Percentiles rank a stretch among this genome's conserved stretches.
These are phyloP conservation scores for Acanthamoeba castellanii DNA, from an alignment of 208 protist genomes.

Conservation along the genomic window DNA sequence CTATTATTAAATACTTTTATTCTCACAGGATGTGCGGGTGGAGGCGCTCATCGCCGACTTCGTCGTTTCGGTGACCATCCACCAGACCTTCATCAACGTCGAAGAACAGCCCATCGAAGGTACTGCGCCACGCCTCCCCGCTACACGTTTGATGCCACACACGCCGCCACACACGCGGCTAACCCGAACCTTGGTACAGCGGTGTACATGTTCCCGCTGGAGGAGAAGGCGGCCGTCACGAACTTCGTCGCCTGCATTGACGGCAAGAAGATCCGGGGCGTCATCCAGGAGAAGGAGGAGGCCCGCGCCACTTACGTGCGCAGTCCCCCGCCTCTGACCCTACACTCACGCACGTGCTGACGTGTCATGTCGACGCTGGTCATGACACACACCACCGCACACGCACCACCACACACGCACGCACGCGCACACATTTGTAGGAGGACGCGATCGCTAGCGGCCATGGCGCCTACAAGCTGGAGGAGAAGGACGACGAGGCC, in stretches of 20 bases:
- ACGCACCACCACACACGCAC: not conserved
- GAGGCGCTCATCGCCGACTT: slow-evolving; percentile 24
- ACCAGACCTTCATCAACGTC: slow-evolving; percentile 22
- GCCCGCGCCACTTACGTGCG: slow-evolving; percentile 80
- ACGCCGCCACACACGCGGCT: not conserved
- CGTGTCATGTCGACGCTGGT: not conserved
- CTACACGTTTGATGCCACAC: too few relatives aligned
- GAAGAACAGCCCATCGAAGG: slow-evolving; percentile 26
- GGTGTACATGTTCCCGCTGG: slow-evolving; percentile 85
- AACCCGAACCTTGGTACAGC: not conserved
- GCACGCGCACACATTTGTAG: not conserved
- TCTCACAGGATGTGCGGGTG: slow-evolving; percentile 19
- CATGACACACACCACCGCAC: not conserved
- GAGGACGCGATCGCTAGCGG: slow-evolving; percentile 68
- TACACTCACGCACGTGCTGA: not conserved
- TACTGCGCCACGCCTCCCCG: not conserved
- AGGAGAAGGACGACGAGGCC: slow-evolving; percentile 49
- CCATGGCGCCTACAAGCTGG: slow-evolving; percentile 64
- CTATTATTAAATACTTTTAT: too few relatives aligned
- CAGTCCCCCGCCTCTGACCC: too few relatives aligned
- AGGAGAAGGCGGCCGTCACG: slow-evolving; percentile 86
- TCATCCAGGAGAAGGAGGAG: slow-evolving; percentile 86
- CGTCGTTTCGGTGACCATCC: not conserved
- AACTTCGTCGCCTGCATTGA: slow-evolving; percentile 87
- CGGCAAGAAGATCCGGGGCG: slow-evolving; percentile 84